Conservation (phyloP, 352 stramenopile genomes). For the Phytophthora sp. region DNA sequence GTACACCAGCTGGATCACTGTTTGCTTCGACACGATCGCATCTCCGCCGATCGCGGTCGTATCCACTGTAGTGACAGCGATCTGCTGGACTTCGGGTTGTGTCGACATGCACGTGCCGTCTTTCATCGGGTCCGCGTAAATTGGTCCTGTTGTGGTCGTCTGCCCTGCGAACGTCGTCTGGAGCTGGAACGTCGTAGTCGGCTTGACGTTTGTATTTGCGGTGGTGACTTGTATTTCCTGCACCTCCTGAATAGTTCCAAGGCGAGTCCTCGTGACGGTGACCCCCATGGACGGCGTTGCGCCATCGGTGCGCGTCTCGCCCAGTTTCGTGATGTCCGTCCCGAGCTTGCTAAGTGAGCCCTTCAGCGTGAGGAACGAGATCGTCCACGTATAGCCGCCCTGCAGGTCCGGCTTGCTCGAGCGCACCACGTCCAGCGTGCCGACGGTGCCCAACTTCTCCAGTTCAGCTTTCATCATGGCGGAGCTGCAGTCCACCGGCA, state of each 20-base stretch:
- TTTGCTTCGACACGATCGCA: conserved; percentile 83
- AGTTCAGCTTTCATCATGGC: conserved; percentile 73
- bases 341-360: conserved; percentile 49
- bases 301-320: conserved; percentile 57
- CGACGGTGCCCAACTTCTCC: conserved; percentile 51
- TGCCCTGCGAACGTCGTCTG: conserved; percentile 51
- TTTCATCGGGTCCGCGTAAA: conserved; percentile 78
- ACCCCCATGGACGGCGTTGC: conserved; percentile 51
- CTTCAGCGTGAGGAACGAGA: conserved; percentile 90
- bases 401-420: conserved; percentile 72
- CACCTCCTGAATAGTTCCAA: conserved; percentile 67
- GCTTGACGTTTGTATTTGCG: conserved; percentile 36
- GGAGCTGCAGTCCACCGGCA: conserved; percentile 80
- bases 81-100: conserved; percentile 88
- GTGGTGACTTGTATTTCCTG: conserved; percentile 73
- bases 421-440: conserved; percentile 67
- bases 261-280: conserved; percentile 43
- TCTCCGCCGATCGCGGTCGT: conserved; percentile 91
- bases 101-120: conserved; percentile 69
- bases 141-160: conserved; percentile 73
- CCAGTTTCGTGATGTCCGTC: conserved; percentile 37
- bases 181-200: conserved; percentile 51
- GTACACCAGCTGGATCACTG: conserved; percentile 90
- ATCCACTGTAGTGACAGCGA: conserved; percentile 90
- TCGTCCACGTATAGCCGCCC: conserved; percentile 93